These are phyloP conservation scores for Thozetella sp. DNA, from an alignment of 495 filamentous ascomycete genomes.

Conservation along the genomic window DNA sequence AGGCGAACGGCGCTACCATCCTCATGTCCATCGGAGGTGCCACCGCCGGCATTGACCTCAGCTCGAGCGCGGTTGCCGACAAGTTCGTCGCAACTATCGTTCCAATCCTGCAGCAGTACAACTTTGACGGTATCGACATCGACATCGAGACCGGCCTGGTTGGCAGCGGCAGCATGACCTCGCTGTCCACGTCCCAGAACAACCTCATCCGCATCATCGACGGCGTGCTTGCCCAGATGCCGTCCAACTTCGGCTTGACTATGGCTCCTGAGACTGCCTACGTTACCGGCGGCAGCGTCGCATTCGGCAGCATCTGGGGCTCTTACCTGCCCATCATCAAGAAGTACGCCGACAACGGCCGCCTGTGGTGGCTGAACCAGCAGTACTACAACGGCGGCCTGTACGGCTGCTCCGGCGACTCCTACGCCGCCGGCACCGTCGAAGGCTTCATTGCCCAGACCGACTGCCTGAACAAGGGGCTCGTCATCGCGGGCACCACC, in stretches of 20 bases:
- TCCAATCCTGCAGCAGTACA: slow-evolving; percentile 19
- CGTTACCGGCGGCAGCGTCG: slow-evolving; percentile 17
- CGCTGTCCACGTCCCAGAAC: slow-evolving; percentile 16
- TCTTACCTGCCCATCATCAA: slow-evolving; percentile 24
- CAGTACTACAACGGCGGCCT: slow-evolving; percentile 24
- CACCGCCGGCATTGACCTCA: slow-evolving; percentile 38
- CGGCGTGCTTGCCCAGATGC: slow-evolving; percentile 19
- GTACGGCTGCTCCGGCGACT: slow-evolving; percentile 21
- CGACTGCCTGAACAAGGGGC: slow-evolving; percentile 20
- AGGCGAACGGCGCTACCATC: slow-evolving; percentile 39
- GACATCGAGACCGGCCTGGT: slow-evolving; percentile 25
- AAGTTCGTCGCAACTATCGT: slow-evolving; percentile 21
- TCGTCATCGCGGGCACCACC: slow-evolving; percentile 16
- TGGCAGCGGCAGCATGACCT: slow-evolving; percentile 15
- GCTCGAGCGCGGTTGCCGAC: slow-evolving; percentile 16
- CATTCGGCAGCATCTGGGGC: slow-evolving; percentile 21
- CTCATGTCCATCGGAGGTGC: slow-evolving; percentile 57
- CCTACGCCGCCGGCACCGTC: slow-evolving; percentile 17
- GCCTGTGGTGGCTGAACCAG: slow-evolving; percentile 23
- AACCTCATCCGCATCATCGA: slow-evolving; percentile 25
- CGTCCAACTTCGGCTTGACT: slow-evolving; percentile 22
- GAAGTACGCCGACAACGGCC: slow-evolving; percentile 22
- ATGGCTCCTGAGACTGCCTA: slow-evolving; percentile 24
- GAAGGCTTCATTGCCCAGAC: slow-evolving; percentile 22
- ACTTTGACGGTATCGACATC: slow-evolving; percentile 24